phyloP scores from a whole-genome alignment of 371 early-diverging fungal species.

The Mortierella sp. region DNA sequence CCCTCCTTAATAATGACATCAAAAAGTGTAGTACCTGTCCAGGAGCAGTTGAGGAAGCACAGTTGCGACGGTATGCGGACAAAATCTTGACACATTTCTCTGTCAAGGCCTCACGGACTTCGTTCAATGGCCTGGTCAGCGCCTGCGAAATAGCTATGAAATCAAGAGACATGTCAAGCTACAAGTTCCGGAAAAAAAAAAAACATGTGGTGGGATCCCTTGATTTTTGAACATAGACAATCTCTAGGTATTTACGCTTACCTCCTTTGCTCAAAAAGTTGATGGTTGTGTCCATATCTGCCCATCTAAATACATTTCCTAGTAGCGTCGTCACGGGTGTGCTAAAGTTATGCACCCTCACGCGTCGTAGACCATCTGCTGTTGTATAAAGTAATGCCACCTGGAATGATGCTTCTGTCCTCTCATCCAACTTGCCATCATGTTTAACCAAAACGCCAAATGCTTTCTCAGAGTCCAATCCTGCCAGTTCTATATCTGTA shows the following conservation, averaged over 20 bases:
- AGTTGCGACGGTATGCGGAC: conserved; percentile 92
- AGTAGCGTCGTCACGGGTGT: conserved; percentile 83
- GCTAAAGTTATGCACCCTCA: conserved; percentile 90
- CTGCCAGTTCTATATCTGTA: conserved; percentile 93
- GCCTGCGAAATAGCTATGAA: conserved; percentile 74
- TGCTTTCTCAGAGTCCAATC: conserved; percentile 86
- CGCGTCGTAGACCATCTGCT: conserved; percentile 87
- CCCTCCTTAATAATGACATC: not conserved
- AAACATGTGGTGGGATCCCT: not conserved
- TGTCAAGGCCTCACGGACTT: conserved; percentile 87
- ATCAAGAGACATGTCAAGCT: conserved; percentile 19
- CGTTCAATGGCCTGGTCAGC: conserved; percentile 73
- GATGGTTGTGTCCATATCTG: conserved; percentile 93
- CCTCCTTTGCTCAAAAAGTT: conserved; percentile 85
- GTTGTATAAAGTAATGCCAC: conserved; percentile 95
- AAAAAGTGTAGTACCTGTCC: conserved; percentile 83
- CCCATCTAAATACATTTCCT: conserved; percentile 88
- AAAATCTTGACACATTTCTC: conserved; percentile 91
- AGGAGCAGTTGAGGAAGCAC: conserved; percentile 89
- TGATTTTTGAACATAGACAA: not conserved
- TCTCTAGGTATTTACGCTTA: conserved; percentile 28
- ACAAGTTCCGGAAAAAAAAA: not conserved
- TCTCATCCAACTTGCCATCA: conserved; percentile 90
- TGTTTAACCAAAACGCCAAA: conserved; percentile 87
- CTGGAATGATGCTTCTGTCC: conserved; percentile 86